These are phyloP conservation scores for Sideroxylon spinosum DNA, from an alignment of 179 eudicot species.

Conservation along the genomic window DNA sequence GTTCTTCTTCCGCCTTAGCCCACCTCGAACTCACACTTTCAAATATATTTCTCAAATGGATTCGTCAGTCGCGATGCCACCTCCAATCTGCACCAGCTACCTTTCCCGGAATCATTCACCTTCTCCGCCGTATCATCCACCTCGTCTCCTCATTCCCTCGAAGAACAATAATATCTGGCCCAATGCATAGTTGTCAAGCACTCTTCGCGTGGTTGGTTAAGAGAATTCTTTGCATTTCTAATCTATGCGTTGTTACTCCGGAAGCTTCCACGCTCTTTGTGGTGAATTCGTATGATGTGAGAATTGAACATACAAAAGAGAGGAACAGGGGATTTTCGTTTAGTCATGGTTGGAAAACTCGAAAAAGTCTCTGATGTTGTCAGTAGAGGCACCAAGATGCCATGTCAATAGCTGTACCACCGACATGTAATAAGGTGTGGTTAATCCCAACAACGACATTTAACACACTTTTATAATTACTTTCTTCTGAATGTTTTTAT, in stretches of 20 bases:
- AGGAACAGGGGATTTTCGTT: too few relatives aligned
- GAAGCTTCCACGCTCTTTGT: conserved; percentile 71
- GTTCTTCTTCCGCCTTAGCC: conserved; percentile 58
- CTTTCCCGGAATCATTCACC: conserved; percentile 20
- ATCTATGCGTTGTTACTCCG: conserved; percentile 49
- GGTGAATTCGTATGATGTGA: conserved; percentile 78
- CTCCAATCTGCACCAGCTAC: conserved; percentile 22
- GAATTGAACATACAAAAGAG: too few relatives aligned
- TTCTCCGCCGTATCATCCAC: conserved; percentile 31
- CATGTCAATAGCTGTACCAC: too few relatives aligned
- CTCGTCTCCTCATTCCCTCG: conserved; percentile 31
- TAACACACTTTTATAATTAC: too few relatives aligned
- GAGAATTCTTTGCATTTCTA: conserved; percentile 77
- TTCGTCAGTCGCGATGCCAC: conserved; percentile 61
- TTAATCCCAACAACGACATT: too few relatives aligned
- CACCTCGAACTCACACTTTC: conserved; percentile 66
- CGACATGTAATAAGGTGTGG: too few relatives aligned
- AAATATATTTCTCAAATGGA: conserved; percentile 90
- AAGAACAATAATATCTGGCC: conserved; percentile 87
- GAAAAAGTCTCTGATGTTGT: too few relatives aligned
- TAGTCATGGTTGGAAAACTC: too few relatives aligned
- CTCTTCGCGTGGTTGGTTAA: conserved; percentile 95
- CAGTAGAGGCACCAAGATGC: too few relatives aligned
- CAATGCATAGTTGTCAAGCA: conserved; percentile 77
- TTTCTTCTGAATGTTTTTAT: too few relatives aligned